Evolutionary conservation across 805 yeast genomes (phyloP), one percentile per base, ranked within the genome.

Genomic region (Yamadazyma phyllophila): DNA sequence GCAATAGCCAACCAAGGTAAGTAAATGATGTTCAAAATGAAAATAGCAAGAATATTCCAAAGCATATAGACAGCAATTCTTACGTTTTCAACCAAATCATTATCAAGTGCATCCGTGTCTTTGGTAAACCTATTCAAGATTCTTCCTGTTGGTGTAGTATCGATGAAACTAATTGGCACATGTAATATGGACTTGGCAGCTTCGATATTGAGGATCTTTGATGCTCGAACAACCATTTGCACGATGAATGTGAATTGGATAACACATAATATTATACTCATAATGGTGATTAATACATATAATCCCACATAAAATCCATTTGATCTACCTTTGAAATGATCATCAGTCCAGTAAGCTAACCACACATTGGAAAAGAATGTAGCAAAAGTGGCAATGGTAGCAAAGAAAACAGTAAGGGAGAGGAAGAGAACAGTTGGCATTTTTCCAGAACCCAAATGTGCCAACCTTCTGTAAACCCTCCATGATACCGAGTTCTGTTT

Each of bases 81-180:
- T 27, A 83, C 50, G 54, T 83, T 85, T 59, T 85, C 89, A 44
- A 80, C 77, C 47, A 88, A 66, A 62, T 85, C 91, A 59, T 87
- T 88, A 58, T 89, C 96, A 60, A 87, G 65, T 7, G 82, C 81
- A 60, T 89, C 96, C 0, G 94, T 85, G 62, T 89, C 96, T 54
- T 88, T 88, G 2, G 96, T 88, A 63, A 88, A 88, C 53, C 96
- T 73, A 65, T 88, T 89, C 61, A 90, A 69, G 47, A 89, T 82
- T 53, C 96, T 74, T 2, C 97, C 96, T 69, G 85, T 75, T 11
- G 97, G 97, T 0, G 95, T 85, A 8, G 88, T 80, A 58, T 90
- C 96, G 66, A 88, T 74, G 59, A 79, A 90, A 1, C 82, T 66
- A 89, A 88, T 86, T 36, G 96, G 95, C 2, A 92, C 82, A 48